Conservation (phyloP, 371 early-diverging fungal species). For the Sporodiniella umbellata region DNA sequence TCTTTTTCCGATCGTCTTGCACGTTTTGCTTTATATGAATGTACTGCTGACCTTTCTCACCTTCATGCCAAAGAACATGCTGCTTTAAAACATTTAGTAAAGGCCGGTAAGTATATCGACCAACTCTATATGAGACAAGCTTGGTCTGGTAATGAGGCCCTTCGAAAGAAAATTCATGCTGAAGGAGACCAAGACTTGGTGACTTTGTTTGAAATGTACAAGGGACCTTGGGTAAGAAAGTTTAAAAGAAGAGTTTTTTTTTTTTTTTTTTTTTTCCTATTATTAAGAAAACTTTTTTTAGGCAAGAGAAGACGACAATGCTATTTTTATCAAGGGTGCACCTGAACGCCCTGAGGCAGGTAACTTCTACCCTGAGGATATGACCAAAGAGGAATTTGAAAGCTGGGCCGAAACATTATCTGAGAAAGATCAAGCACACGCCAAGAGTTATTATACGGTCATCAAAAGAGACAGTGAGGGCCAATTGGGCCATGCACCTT, state of each 20-base stretch:
- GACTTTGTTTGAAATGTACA: constrained; percentile 63
- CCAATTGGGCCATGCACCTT: constrained; percentile 46
- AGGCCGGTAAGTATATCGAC: constrained; percentile 63
- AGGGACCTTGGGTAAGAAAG: constrained; percentile 68
- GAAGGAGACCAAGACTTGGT: constrained; percentile 37
- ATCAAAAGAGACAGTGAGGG: constrained; percentile 44
- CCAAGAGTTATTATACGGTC: constrained; percentile 70
- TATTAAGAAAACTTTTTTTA: constrained; percentile 3
- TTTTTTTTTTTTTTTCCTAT: not conserved
- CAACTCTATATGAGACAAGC: constrained; percentile 67
- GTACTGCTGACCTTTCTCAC: constrained; percentile 58
- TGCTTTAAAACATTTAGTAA: constrained; percentile 65
- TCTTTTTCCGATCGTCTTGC: constrained; percentile 33
- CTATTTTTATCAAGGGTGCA: constrained; percentile 58
- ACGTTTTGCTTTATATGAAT: constrained; percentile 54
- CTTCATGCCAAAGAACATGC: constrained; percentile 57
- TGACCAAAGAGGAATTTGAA: constrained; percentile 68
- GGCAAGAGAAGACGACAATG: constrained; percentile 51
- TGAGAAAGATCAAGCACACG: constrained; percentile 46
- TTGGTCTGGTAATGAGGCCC: constrained; percentile 66
- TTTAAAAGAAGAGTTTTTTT: not conserved
- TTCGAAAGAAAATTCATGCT: constrained; percentile 48
- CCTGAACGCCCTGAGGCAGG: constrained; percentile 62
- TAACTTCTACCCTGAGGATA: constrained; percentile 78
- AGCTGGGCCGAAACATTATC: constrained; percentile 53